phyloP scores from a whole-genome alignment of 345 rosid species.

The Triadica sebifera region DNA sequence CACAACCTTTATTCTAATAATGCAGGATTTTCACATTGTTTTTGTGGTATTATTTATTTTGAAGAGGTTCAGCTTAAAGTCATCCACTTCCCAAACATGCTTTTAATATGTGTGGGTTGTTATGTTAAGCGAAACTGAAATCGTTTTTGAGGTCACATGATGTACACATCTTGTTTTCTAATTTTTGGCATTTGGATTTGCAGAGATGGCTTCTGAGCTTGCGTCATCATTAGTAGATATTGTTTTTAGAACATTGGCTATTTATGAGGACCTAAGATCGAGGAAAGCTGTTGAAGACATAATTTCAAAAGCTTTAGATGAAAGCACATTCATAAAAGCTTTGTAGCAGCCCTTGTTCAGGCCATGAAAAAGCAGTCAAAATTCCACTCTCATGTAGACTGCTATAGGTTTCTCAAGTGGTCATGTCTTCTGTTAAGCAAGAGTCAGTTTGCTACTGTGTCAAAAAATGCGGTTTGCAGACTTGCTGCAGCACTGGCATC shows the following conservation, averaged over 20 bases:
- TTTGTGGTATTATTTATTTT: neutral
- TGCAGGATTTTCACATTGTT: neutral
- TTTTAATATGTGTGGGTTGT: neutral
- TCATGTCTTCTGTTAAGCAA: slow-evolving; percentile 69
- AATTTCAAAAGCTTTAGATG: slow-evolving; percentile 52
- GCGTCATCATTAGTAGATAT: slow-evolving; percentile 57
- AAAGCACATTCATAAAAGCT: slow-evolving; percentile 67
- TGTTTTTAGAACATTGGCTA: slow-evolving; percentile 59
- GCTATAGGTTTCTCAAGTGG: slow-evolving; percentile 80
- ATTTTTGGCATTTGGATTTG: slow-evolving; percentile 21
- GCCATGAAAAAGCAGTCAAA: slow-evolving; percentile 75
- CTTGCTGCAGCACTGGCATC: slow-evolving; percentile 76
- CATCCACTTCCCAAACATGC: neutral
- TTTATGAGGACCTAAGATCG: slow-evolving; percentile 76
- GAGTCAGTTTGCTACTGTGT: slow-evolving; percentile 70
- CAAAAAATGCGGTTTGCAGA: slow-evolving; percentile 73
- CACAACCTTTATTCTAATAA: neutral
- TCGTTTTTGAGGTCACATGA: neutral
- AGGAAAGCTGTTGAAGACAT: slow-evolving; percentile 77
- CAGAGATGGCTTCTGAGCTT: slow-evolving; percentile 72
- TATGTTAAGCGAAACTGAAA: neutral
- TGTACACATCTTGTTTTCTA: neutral
- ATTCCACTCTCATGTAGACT: slow-evolving; percentile 51
- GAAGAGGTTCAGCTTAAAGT: neutral
- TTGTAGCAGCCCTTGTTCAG: slow-evolving; percentile 83